Conservation (phyloP, 2,329 filamentous ascomycete genomes). For the Cercospora nicotianae region DNA sequence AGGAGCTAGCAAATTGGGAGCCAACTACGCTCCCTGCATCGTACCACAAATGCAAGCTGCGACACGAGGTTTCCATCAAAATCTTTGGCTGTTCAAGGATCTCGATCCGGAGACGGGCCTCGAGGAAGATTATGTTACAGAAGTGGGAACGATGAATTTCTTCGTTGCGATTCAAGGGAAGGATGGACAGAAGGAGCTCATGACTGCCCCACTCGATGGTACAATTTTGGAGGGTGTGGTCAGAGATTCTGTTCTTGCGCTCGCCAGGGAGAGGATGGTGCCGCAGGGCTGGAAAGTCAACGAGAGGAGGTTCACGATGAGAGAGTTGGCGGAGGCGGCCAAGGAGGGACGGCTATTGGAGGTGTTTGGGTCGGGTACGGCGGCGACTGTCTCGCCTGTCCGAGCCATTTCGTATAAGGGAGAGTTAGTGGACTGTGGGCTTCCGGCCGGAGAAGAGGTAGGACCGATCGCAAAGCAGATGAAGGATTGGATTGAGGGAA, state of each 20-base stretch:
- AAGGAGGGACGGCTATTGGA: constrained; percentile 84
- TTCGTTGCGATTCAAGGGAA: constrained; percentile 84
- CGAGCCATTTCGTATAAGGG: constrained; percentile 87
- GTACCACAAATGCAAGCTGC: constrained; percentile 93
- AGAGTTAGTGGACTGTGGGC: constrained; percentile 69
- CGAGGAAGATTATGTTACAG: constrained; percentile 84
- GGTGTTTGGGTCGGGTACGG: constrained; percentile 91
- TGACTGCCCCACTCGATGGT: constrained; percentile 94
- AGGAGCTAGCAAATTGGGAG: constrained; percentile 96
- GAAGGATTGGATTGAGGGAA: constrained; percentile 95
- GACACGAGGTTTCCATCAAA: constrained; percentile 92
- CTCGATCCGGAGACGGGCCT: constrained; percentile 35
- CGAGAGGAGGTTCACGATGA: constrained; percentile 92
- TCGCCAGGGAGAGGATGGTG: constrained; percentile 78
- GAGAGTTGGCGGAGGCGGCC: constrained; percentile 76
- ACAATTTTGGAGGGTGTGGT: constrained; percentile 96
- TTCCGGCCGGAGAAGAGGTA: constrained; percentile 78
- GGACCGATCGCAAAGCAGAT: constrained; percentile 81
- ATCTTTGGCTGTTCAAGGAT: constrained; percentile 94
- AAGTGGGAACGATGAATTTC: constrained; percentile 99
- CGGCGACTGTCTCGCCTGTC: constrained; percentile 89
- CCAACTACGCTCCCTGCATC: constrained; percentile 99
- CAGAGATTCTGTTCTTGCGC: constrained; percentile 80
- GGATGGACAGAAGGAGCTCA: constrained; percentile 85
- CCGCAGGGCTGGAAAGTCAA: constrained; percentile 85